Evolutionary conservation across 2,329 filamentous ascomycete genomes (phyloP), one percentile per base, ranked within the genome.

Genomic region (Knufia fluminis): DNA sequence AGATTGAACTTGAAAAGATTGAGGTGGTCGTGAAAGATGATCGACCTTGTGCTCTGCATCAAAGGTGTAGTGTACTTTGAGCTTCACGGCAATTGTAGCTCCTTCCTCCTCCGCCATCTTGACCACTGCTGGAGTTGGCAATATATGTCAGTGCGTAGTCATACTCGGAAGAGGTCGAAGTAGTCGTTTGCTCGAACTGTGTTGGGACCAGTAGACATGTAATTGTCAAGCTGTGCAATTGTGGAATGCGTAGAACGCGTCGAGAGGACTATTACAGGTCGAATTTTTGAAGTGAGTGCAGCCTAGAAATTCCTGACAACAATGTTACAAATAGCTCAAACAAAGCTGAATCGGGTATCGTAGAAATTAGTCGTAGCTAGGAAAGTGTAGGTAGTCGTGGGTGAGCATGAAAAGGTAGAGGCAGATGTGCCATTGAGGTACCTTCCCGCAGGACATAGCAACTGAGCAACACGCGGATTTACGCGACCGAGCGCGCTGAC

Each of bases 31-130:
- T 52, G 91, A 90, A 44, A 98, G 76, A 67, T 89, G 96, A 64
- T 91, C 90, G 56, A 88, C 83, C 68, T 89, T 89, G 69, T 81
- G 84, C 58, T 91, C 83, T 63, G 83, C 82, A 66, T 97, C 90
- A 69, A 97, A 96, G 26, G 89, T 95, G 69, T 97, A 98, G 53
- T 94, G 82, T 44, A 97, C 85, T 75, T 97, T 97, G 68, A 97
- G 74, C 68, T 80, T 80, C 80, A 86, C 84, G 36, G 74, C 71
- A 61, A 76, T 79, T 64, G 77, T 64, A 62, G 79, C 76, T n/a
- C 24, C 26, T 16, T 43, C 46, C 35, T 43, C 46, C 24, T 49
- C 46, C 24, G 39, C 26, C 45, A 48, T 48, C 14, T 28, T 48
- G 4, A 26, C 33, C 23, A 20, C 26, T 32, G 10, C 26, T 45